Evolutionary conservation across 768 basidiomycete species (phyloP).

Genomic region (Termitomyces sp.): DNA sequence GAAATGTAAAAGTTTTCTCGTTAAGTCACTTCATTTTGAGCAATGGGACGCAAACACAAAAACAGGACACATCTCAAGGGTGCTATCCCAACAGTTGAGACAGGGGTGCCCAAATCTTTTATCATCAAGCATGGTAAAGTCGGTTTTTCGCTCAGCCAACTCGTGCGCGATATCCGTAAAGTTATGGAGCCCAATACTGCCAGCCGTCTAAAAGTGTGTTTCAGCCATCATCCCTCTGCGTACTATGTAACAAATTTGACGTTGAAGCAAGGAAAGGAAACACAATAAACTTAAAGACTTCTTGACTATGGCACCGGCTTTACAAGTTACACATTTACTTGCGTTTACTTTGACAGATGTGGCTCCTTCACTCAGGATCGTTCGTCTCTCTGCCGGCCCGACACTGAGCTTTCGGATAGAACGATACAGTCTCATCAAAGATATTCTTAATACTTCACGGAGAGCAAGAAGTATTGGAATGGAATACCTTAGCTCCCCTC

Average conservation of each 20-base stretch:
- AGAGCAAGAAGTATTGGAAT: conserved; percentile 72
- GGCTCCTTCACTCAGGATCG: conserved; percentile 81
- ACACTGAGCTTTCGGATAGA: conserved; percentile 92
- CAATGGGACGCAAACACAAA: conserved; percentile 73
- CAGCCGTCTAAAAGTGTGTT: conserved; percentile 73
- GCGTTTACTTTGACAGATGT: conserved; percentile 86
- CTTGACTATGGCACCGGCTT: conserved; percentile 82
- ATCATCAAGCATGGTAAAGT: conserved; percentile 96
- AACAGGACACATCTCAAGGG: conserved; percentile 79
- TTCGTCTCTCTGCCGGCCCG: conserved; percentile 85
- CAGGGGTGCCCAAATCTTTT: conserved; percentile 78
- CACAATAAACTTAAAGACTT: conserved; percentile 93
- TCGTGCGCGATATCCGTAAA: conserved; percentile 89
- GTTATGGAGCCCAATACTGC: conserved; percentile 99
- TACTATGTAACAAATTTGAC: conserved; percentile 3
- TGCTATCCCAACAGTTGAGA: conserved; percentile 23
- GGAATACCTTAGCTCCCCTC: conserved; percentile 88
- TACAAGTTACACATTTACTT: conserved; percentile 89
- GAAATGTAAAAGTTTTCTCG: conserved; percentile 5
- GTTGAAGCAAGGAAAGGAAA: conserved; percentile 65
- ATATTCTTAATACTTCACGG: conserved; percentile 61
- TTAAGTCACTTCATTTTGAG: neutral
- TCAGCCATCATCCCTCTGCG: neutral
- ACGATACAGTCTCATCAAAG: conserved; percentile 87
- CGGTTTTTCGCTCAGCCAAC: conserved; percentile 77